Base-by-base conservation (phyloP, 768 basidiomycete species). In the Calocybe cyanea region DNA sequence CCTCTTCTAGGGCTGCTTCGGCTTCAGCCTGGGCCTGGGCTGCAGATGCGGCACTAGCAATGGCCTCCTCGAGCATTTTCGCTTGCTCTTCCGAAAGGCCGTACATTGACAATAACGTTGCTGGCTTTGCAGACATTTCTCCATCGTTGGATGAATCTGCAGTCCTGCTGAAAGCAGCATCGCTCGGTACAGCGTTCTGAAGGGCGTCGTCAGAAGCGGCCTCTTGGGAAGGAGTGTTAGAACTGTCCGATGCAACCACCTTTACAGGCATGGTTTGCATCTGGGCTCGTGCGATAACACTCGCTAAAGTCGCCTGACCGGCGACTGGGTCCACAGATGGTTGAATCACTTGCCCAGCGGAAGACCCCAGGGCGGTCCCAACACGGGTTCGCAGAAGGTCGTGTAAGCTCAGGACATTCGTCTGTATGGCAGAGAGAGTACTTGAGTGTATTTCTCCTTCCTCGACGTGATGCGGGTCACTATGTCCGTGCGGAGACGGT, bases 11-110 rank as follows among this genome's bases (percentile, higher is more conserved):
- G 0, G 83, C 83, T 2, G 85, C 85, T 52, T 88, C 85, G 0
- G 85, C 87, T 52, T 88, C 86, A 0, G 86, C 86, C 55, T 86
- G 85, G 15, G 84, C 81, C 53, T 86, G 85, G 1, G 86, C 86
- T 24, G 83, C 83, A 28, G 77, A 77, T 8, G 87, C 82, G 1
- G 86, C 86, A 54, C 73, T 84, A 20, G 83, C 81, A 39, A 89
- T 87, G 0, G 86, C 86, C 50, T 81, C 75, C 58, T 87, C 84
- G 13, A 89, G 67, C 51, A 84, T 61, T 48, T 72, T 76, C 3
- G 83, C 73, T 61, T 88, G 87, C 51, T 87, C 85, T 39, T 82
- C 81, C 1, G 85, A 86, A 33, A 88, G 68, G 24, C 85, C 85
- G 43, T 84, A 83, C 58, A 82, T 71, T 2, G 84, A 83, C 40